Base-by-base conservation (phyloP, 257 asterid genomes). In the Penstemon newberryi region DNA sequence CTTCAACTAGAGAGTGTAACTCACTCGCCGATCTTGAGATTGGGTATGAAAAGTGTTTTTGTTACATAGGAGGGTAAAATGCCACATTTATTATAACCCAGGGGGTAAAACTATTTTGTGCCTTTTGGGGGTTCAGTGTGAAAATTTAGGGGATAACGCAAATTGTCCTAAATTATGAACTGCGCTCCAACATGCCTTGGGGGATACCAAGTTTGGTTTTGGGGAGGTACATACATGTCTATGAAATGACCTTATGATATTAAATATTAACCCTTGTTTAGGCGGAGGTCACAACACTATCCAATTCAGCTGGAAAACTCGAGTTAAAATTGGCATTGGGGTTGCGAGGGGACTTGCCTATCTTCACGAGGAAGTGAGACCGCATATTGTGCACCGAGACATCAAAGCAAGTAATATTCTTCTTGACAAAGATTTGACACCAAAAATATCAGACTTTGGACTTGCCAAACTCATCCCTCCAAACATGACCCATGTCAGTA, bases 361-460 rank as follows among this genome's bases (percentile, higher is more conserved):
- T 81, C 97, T 94, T 67, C 99, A 94, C 5, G 97, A 94, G 83
- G 96, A 94, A 84, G 91, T 87, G 67, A 84, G 79, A 68, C 99
- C 97, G 4, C 89, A 84, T 74, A 91, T 94, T 58, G 45, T 94
- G 69, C 99, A 94, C 76, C 90, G 99, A 13, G 99, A 94, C 78
- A 94, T 94, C 75, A 94, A 94, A 82, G 97, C 99, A 3, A 91
- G 99, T 81, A 91, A 94, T 74, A 90, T 94, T 75, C 96, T 94
- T 66, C 96, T 94, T 0, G 96, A 86, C 78, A 84, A 75, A 71
- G 91, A 87, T 65, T 78, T 87, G 84, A 87, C 85, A 15, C 97
- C 99, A 9, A 94, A 78, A 78, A 91, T 91, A 63, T 94, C 99
- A 12, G 99, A 94, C 84, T 94, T 94, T 56, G 99, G 99, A 50